Base-by-base conservation (phyloP, 768 basidiomycete species). In the Ramaria sp. region DNA sequence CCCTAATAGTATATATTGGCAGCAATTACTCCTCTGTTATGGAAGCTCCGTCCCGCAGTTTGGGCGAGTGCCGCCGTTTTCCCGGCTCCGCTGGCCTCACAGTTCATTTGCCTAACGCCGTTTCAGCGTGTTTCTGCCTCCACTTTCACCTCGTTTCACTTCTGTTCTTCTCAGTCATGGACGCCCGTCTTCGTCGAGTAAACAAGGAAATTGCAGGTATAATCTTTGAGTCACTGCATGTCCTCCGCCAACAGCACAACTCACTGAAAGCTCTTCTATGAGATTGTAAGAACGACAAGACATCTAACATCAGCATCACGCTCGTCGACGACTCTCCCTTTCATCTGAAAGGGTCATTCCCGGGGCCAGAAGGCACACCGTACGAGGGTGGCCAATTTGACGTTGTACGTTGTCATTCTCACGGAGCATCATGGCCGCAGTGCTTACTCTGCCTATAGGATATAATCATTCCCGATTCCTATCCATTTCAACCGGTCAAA, bases 271-370 rank as follows among this genome's bases (percentile, higher is more conserved):
- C n/a, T 49, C 12, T n/a, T 12, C 20, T 22, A 10, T 33, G 6
- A 93, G 92, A 95, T 71, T 93, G 91, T 79, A 91, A 93, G 77
- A 93, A 88, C 69, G 94, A 97, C 76, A 91, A 86, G 77, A 80
- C 85, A 17, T 91, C 91, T 27, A 82, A 81, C 58, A 91, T 97
- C 71, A 77, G 71, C 62, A 88, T 97, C 65, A 88, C 91, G 47
- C 84, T 91, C 69, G 73, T 95, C 66, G 90, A 91, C 69, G 83
- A 90, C 62, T 89, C 85, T 4, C 90, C 90, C 0, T 95, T 91
- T 66, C 94, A 97, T 67, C 80, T 97, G 41, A 86, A 84, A 63
- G 94, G 94, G 0, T 82, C 88, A 0, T 97, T 97, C 71, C 83
- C 83, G 10, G 94, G 94, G 11, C 94, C 94, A 12, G 83, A 91